These are phyloP conservation scores for Wickerhamomyces sp. DNA, from an alignment of 1,139 yeast genomes.

Conservation along the genomic window DNA sequence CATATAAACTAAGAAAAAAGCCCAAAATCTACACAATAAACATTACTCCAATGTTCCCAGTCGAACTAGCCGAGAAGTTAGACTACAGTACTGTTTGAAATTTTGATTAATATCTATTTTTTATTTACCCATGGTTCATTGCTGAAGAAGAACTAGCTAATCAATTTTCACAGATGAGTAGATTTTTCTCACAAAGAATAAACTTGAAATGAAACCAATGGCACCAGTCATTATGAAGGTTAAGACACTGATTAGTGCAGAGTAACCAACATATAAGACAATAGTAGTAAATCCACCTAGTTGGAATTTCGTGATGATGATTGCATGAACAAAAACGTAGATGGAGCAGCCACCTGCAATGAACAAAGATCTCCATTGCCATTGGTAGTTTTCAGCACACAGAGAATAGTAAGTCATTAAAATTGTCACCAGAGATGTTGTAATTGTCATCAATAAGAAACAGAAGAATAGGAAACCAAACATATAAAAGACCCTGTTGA, in stretches of 20 bases:
- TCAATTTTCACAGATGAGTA: slow-evolving; percentile 87
- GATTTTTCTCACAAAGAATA: slow-evolving; percentile 73
- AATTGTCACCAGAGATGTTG: slow-evolving; percentile 78
- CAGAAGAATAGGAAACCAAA: slow-evolving; percentile 94
- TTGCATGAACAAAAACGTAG: slow-evolving; percentile 81
- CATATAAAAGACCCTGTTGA: slow-evolving; percentile 91
- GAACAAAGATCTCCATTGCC: slow-evolving; percentile 95
- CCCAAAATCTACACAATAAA: too few species aligned
- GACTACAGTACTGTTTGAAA: too few species aligned
- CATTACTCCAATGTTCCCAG: too few species aligned
- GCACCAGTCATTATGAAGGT: slow-evolving; percentile 85
- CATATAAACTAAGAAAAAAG: too few species aligned
- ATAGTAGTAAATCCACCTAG: slow-evolving; percentile 75
- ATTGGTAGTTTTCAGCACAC: slow-evolving; percentile 87
- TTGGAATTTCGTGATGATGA: slow-evolving; percentile 64
- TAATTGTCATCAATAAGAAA: slow-evolving; percentile 71
- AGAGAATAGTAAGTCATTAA: slow-evolving; percentile 80
- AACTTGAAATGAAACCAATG: slow-evolving; percentile 74
- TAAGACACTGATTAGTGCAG: slow-evolving; percentile 62
- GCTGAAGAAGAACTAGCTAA: slow-evolving; percentile 26
- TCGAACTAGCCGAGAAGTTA: too few species aligned
- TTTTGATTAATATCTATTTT: too few species aligned
- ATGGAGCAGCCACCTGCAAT: slow-evolving; percentile 88
- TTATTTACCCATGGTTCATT: too few species aligned
- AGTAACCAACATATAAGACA: slow-evolving; percentile 83